These are phyloP conservation scores for Curvularia verruculosa DNA, from an alignment of 2,329 filamentous ascomycete species.

Conservation along the genomic window DNA sequence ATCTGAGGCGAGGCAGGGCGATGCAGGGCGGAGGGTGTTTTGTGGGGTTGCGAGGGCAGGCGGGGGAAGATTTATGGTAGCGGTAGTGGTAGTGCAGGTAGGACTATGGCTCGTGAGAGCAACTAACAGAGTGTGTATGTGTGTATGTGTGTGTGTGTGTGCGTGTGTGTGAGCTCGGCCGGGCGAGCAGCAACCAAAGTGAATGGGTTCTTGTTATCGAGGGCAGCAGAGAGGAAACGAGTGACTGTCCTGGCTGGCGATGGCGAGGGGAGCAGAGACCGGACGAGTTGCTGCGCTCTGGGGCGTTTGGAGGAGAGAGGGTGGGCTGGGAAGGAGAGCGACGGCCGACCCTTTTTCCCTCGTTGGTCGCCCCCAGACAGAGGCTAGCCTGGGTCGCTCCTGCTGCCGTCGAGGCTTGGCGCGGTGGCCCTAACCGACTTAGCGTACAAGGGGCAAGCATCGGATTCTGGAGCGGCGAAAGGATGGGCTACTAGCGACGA, in stretches of 20 bases:
- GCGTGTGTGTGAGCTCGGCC: no score
- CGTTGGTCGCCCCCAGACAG: constrained; percentile 15
- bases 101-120: not conserved
- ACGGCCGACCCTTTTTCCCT: constrained; percentile 22
- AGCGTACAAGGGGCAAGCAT: constrained; percentile 15
- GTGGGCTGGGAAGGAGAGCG: constrained; percentile 18
- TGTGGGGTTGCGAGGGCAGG: constrained; percentile 9
- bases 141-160: no score
- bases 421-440: constrained; percentile 8
- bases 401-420: constrained; percentile 9
- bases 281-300: constrained; percentile 14
- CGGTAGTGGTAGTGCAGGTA: not conserved
- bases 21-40: constrained; percentile 1
- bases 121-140: constrained; percentile 6
- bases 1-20: constrained; percentile 39
- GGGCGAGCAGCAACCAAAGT: constrained; percentile 16
- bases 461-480: constrained; percentile 16
- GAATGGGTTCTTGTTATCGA: not conserved
- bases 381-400: constrained; percentile 19
- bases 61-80: not conserved
- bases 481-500: constrained; percentile 23
- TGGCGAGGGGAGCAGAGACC: constrained; percentile 18
- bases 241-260: constrained; percentile 28
- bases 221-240: constrained; percentile 36
- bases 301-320: constrained; percentile 23